phyloP scores from a whole-genome alignment of 306 rosid species.

The Vicia villosa region DNA sequence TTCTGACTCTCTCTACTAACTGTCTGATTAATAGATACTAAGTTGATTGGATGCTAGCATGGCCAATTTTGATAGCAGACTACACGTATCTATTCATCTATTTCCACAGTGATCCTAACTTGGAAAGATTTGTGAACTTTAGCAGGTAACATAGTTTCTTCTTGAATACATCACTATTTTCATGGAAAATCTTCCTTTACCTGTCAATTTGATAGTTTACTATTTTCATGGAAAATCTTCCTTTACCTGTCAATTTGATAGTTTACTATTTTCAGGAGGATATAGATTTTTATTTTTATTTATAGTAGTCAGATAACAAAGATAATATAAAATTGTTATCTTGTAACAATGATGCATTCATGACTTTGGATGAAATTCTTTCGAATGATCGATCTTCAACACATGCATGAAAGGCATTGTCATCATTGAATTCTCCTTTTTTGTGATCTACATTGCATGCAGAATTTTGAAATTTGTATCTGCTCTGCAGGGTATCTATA shows the following conservation, averaged over 20 bases:
- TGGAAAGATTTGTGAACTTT: constrained; percentile 16
- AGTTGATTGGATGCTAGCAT: constrained; percentile 52
- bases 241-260: constrained; percentile 3
- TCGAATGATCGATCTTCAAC: not conserved
- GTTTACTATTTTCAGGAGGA: constrained; percentile 20
- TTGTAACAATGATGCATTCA: not conserved
- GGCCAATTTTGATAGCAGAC: not conserved
- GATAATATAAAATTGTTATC: not conserved
- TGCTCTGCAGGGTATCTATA: constrained; percentile 12
- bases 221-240: not conserved
- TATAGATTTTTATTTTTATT: not conserved
- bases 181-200: not conserved
- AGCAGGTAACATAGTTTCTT: constrained; percentile 34
- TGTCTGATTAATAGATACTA: constrained; percentile 41
- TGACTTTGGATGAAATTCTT: constrained; percentile 2
- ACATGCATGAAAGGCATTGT: too few species aligned
- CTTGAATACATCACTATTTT: not conserved
- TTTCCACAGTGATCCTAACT: constrained; percentile 17
- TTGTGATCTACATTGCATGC: constrained; percentile 1
- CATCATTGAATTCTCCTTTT: too few species aligned
- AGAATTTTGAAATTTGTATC: not conserved
- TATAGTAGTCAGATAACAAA: constrained; percentile 2
- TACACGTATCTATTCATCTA: constrained; percentile 4
- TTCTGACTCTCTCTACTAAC: not conserved
- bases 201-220: not conserved